A percentile compares a stretch with the other conserved stretches of the same genome.
phyloP scores from a whole-genome alignment of 1,284 basidiomycete species.

The Marasmius oreades region DNA sequence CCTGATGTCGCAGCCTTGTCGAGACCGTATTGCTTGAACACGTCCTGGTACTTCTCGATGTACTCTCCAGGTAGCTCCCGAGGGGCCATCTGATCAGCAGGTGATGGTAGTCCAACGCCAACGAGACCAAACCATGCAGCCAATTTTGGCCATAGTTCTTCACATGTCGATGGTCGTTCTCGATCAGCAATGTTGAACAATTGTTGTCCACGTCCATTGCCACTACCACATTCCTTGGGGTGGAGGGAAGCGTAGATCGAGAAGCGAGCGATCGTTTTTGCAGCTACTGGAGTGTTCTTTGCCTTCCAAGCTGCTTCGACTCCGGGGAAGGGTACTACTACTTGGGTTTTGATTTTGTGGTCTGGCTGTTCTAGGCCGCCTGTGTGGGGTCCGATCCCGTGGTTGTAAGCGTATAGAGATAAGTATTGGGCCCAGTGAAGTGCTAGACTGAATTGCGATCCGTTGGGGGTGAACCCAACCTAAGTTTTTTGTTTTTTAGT shows the following conservation, averaged over 20 bases:
- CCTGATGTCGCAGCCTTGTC: conserved; percentile 8
- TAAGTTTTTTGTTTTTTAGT: neutral
- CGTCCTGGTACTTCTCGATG: conserved; percentile 10
- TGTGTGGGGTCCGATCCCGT: conserved; percentile 15
- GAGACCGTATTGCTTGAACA: conserved; percentile 12
- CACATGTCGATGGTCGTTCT: conserved; percentile 12
- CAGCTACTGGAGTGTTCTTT: conserved; percentile 16
- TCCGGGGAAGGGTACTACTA: conserved; percentile 18
- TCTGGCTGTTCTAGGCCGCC: too few species aligned
- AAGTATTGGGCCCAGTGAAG: conserved; percentile 19
- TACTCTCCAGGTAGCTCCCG: conserved; percentile 15
- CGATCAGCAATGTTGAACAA: conserved; percentile 18
- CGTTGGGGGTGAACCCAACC: conserved; percentile 18
- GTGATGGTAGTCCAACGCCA: conserved; percentile 15
- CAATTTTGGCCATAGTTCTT: conserved; percentile 16
- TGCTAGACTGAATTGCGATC: conserved; percentile 16
- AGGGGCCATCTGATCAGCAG: neutral
- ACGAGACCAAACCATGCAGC: conserved; percentile 16
- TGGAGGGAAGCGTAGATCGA: conserved; percentile 18
- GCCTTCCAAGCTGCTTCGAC: conserved; percentile 11
- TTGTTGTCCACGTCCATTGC: too few species aligned
- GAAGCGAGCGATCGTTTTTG: conserved; percentile 15
- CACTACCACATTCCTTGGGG: conserved; percentile 14
- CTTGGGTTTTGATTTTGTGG: too few species aligned
- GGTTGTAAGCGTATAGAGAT: conserved; percentile 14